These are phyloP conservation scores for Saccharomycopsis malanga DNA, from an alignment of 805 yeast genomes.

Conservation along the genomic window DNA sequence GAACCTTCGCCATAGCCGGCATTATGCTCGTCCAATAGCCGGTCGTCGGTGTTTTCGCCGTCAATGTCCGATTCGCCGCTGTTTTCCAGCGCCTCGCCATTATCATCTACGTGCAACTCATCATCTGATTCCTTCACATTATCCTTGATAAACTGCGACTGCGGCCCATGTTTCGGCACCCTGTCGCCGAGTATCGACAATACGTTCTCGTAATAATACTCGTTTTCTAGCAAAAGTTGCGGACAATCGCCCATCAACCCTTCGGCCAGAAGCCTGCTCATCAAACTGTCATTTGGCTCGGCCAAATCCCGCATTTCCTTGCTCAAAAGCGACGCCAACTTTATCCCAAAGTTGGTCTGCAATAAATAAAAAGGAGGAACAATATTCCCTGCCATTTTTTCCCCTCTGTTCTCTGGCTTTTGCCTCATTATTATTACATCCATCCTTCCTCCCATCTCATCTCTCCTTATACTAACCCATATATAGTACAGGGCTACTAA, in stretches of 20 bases:
- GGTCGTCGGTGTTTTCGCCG: not conserved
- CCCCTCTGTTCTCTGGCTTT: too few relatives aligned
- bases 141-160: not conserved
- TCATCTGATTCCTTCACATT: not conserved
- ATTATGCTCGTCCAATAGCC: not conserved
- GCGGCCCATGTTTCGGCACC: not conserved
- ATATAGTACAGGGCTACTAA: too few relatives aligned
- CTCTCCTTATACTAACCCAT: too few relatives aligned
- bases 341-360: constrained; percentile 14
- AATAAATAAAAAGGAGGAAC: constrained; percentile 14
- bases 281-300: not conserved
- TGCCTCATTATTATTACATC: too few relatives aligned
- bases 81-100: not conserved
- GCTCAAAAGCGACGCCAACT: not conserved
- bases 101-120: not conserved
- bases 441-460: too few relatives aligned
- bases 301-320: not conserved
- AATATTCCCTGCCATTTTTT: constrained; percentile 7
- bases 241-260: constrained; percentile 10
- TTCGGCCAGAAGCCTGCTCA: constrained; percentile 8
- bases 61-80: not conserved
- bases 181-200: not conserved
- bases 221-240: not conserved
- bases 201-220: constrained; percentile 3
- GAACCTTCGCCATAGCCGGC: not conserved